Base-by-base conservation (phyloP, 164 flowering plant species). In the Malania oleifera region DNA sequence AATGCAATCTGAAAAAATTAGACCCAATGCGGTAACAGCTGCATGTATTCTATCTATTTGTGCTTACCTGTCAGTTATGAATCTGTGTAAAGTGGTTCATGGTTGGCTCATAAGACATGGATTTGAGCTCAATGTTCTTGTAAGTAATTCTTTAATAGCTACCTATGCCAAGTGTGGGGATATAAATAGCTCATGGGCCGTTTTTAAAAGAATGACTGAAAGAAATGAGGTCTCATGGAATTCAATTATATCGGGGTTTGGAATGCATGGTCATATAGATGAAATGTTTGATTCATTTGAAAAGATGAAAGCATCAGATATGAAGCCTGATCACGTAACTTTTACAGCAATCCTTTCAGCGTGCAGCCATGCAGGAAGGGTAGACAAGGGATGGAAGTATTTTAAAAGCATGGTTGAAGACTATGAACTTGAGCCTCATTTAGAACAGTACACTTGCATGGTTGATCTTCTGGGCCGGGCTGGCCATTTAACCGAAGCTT, bases 81-180 rank as follows among this genome's bases (percentile, higher is more conserved):
- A 22, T 26, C 23, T 46, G 27, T 76, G 80, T 56, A 71, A 65
- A 70, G 80, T 71, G 65, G 58, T 76, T 53, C 83, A 76, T 50
- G 65, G 77, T 52, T 71, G 56, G 46, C 22, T 69, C 23, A 57
- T 65, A 14, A 52, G 78, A 15, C 70, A 63, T 26, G 65, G 69
- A 13, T 53, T 69, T 12, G 69, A 62, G 19, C n/a, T 53, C 15
- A 70, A 60, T 62, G 59, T 59, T 49, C 77, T 76, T 18, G 73
- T 72, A 5, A 64, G 50, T 37, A 82, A 81, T 75, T 77, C 95
- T 23, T 69, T 84, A 68, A 64, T 83, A 52, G 66, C 82, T 8
- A 67, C 81, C 61, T 86, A 86, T 68, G 83, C 89, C 27, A 81
- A 81, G 66, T 80, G 82, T 59, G 85, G 83, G 22, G 70, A 69